phyloP scores from a whole-genome alignment of 148 eudicot species.

The Silene latifolia region DNA sequence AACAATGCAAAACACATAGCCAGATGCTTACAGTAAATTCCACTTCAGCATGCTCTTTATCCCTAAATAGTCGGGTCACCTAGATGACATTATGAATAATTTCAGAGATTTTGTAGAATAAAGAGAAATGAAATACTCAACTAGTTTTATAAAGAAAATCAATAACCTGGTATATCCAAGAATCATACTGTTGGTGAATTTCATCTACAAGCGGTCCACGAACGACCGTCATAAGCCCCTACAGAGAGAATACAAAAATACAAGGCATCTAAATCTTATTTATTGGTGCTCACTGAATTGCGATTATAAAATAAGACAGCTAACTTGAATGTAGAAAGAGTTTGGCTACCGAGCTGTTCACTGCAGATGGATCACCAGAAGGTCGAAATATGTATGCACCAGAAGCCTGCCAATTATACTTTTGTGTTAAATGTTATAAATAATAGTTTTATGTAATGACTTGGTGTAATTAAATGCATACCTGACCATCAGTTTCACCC shows the following conservation, averaged over 20 bases:
- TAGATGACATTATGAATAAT: slow-evolving; percentile 5
- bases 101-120: background rate
- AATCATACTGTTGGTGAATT: slow-evolving; percentile 66
- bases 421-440: background rate
- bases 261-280: background rate
- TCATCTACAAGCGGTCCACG: slow-evolving; percentile 79
- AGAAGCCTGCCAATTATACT: slow-evolving; percentile 45
- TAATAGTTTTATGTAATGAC: slow-evolving; percentile 5
- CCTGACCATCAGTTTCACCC: slow-evolving; percentile 39
- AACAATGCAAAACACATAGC: slow-evolving; percentile 2
- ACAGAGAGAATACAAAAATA: background rate
- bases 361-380: slow-evolving; percentile 21
- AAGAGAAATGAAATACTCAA: background rate
- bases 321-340: background rate
- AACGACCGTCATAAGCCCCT: slow-evolving; percentile 60
- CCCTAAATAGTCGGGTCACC: slow-evolving; percentile 75
- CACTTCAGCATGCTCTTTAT: slow-evolving; percentile 80
- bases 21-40: slow-evolving; percentile 63
- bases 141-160: background rate
- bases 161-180: slow-evolving; percentile 80
- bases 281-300: background rate
- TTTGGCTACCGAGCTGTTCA: slow-evolving; percentile 42
- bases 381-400: slow-evolving; percentile 89
- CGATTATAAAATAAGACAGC: background rate
- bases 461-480: slow-evolving; percentile 20